A percentile compares a stretch with the other conserved stretches of the same genome.
Evolutionary conservation across 2,329 filamentous ascomycete genomes (phyloP).

Genomic region (Mollisia scopiformis): DNA sequence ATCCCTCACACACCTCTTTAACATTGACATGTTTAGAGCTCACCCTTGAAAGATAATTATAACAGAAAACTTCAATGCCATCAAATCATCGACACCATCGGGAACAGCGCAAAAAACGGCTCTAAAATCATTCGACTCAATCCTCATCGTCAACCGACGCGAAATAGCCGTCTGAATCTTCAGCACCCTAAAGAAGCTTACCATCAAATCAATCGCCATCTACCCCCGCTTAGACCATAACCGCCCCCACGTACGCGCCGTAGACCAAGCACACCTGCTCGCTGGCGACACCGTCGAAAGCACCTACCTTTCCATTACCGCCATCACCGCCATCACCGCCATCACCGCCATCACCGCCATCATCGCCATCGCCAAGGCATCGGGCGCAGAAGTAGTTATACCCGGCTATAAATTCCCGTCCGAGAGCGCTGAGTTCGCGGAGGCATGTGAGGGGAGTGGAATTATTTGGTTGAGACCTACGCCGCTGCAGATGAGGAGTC

Average conservation of each 20-base stretch:
- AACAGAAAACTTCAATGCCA: too few species aligned
- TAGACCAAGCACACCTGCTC: neutral
- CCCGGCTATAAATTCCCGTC: slow-evolving; percentile 70
- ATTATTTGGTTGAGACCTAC: slow-evolving; percentile 11
- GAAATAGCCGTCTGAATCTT: slow-evolving; percentile 11
- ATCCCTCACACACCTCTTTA: too few species aligned
- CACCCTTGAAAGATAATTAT: too few species aligned
- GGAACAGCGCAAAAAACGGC: too few species aligned
- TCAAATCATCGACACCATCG: too few species aligned
- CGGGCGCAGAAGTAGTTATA: slow-evolving; percentile 61
- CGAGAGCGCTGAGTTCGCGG: slow-evolving; percentile 65
- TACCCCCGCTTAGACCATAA: slow-evolving; percentile 6
- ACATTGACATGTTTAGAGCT: too few species aligned
- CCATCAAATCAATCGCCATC: slow-evolving; percentile 2
- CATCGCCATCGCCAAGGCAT: slow-evolving; percentile 43
- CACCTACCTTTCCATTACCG: slow-evolving; percentile 3
- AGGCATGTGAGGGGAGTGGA: slow-evolving; percentile 45
- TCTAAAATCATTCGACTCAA: neutral
- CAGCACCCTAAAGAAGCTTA: slow-evolving; percentile 6
- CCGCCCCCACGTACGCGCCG: slow-evolving; percentile 5
- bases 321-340: slow-evolving; percentile 38
- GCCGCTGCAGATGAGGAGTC: slow-evolving; percentile 5
- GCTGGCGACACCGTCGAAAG: neutral
- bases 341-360: neutral
- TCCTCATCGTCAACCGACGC: slow-evolving; percentile 42